Evolutionary conservation across 2,329 filamentous ascomycete species (phyloP).

Genomic region (Cladosporium sp.): DNA sequence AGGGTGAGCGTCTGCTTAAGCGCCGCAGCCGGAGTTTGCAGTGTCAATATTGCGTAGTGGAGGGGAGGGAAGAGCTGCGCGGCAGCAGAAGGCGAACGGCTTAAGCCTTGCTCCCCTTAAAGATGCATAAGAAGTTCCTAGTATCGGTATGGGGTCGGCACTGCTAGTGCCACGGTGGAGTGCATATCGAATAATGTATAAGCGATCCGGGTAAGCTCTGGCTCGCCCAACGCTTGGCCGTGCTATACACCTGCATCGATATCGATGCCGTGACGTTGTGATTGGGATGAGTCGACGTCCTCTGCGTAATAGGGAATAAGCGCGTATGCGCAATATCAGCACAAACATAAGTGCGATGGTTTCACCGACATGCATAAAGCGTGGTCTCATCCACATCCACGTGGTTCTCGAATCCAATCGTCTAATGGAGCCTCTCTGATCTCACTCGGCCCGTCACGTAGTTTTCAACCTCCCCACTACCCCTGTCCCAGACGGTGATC

Average conservation of each 20-base stretch:
- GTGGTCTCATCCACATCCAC: background rate
- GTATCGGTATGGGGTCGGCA: conserved; percentile 10
- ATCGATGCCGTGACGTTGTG: background rate
- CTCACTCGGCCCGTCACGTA: conserved; percentile 9
- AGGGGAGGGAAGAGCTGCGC: background rate
- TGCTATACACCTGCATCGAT: background rate
- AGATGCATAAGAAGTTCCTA: background rate
- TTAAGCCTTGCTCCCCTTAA: background rate
- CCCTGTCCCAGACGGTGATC: conserved; percentile 13
- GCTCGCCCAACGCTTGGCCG: background rate
- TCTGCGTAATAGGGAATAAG: conserved; percentile 1
- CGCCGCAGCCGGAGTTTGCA: conserved; percentile 5
- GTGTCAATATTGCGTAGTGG: background rate
- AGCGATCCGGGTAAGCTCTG: conserved; percentile 8
- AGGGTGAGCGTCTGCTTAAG: conserved; percentile 3
- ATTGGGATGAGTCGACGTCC: background rate
- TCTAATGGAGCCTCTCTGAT: background rate
- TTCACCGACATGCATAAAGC: background rate
- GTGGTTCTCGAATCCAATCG: background rate
- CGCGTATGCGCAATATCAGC: background rate
- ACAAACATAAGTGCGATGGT: background rate
- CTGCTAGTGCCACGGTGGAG: conserved; percentile 1
- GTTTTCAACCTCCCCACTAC: background rate
- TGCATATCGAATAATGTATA: conserved; percentile 1
- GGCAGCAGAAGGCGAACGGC: background rate